phyloP scores from a whole-genome alignment of 2,329 filamentous ascomycete species.

The Trichoderma oligosporum region DNA sequence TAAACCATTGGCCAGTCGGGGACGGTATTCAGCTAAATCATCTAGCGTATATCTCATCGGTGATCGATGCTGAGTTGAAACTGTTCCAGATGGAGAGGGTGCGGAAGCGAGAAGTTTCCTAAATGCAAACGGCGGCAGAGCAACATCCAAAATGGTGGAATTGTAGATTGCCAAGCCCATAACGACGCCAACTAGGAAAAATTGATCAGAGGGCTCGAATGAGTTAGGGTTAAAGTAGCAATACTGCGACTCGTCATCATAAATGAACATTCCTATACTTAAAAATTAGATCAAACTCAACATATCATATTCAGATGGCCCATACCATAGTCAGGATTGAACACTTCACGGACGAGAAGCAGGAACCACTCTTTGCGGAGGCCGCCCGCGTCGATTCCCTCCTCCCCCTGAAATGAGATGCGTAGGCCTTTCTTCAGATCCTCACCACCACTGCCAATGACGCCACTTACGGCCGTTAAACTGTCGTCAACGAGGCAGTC shows the following conservation, averaged over 20 bases:
- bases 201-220: slow-evolving; percentile 88
- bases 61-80: slow-evolving; percentile 53
- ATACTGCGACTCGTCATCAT: slow-evolving; percentile 84
- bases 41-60: slow-evolving; percentile 71
- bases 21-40: slow-evolving; percentile 79
- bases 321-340: slow-evolving; percentile 83
- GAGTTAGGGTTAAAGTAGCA: slow-evolving; percentile 93
- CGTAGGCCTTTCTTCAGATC: slow-evolving; percentile 87
- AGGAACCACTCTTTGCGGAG: slow-evolving; percentile 94
- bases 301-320: slow-evolving; percentile 9
- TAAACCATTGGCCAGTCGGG: slow-evolving; percentile 70
- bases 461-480: slow-evolving; percentile 76
- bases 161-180: slow-evolving; percentile 92
- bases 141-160: slow-evolving; percentile 85
- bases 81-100: slow-evolving; percentile 54
- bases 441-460: slow-evolving; percentile 73
- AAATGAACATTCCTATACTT: slow-evolving; percentile 74
- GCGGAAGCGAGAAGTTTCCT: slow-evolving; percentile 78
- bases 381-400: slow-evolving; percentile 86
- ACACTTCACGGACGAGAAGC: slow-evolving; percentile 80
- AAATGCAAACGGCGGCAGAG: slow-evolving; percentile 84
- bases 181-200: slow-evolving; percentile 82
- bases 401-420: slow-evolving; percentile 82
- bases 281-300: background rate
- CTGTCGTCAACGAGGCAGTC: slow-evolving; percentile 89